These are phyloP conservation scores for Didymellaceae sp. DNA, from an alignment of 2,329 filamentous ascomycete species.

Conservation along the genomic window DNA sequence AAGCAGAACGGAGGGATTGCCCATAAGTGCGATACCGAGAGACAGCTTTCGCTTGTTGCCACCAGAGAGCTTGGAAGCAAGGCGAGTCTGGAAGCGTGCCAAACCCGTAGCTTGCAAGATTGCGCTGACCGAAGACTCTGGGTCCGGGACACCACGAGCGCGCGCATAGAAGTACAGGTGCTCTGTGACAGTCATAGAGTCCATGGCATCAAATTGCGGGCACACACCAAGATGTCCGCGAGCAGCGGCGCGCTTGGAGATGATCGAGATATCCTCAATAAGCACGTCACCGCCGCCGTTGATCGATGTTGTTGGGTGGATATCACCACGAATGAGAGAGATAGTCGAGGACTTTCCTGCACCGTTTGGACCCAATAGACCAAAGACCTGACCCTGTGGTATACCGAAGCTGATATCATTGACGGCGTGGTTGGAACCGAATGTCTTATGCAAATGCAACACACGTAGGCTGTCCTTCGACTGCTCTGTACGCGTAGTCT, in stretches of 20 bases:
- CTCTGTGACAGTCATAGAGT: slow-evolving; percentile 87
- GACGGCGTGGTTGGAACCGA: slow-evolving; percentile 76
- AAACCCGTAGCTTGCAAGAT: slow-evolving; percentile 84
- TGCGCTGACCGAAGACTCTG: slow-evolving; percentile 77
- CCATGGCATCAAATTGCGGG: slow-evolving; percentile 77
- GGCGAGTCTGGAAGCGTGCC: slow-evolving; percentile 70
- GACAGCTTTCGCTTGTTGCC: slow-evolving; percentile 94
- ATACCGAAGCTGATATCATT: slow-evolving; percentile 88
- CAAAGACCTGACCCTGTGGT: slow-evolving; percentile 81
- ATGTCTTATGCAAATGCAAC: slow-evolving; percentile 79
- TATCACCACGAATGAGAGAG: slow-evolving; percentile 85
- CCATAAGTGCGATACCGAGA: slow-evolving; percentile 89
- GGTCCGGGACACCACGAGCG: slow-evolving; percentile 76
- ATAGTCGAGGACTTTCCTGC: slow-evolving; percentile 93
- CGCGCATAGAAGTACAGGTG: slow-evolving; percentile 88
- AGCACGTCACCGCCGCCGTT: slow-evolving; percentile 76
- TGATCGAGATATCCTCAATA: slow-evolving; percentile 78
- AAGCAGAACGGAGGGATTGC: slow-evolving; percentile 84
- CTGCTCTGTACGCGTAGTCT: slow-evolving; percentile 67
- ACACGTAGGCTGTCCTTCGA: slow-evolving; percentile 76
- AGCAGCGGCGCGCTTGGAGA: slow-evolving; percentile 73
- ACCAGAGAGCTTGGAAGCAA: slow-evolving; percentile 81
- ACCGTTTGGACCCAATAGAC: slow-evolving; percentile 86
- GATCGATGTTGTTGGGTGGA: slow-evolving; percentile 67
- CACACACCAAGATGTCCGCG: slow-evolving; percentile 86